Percentiles rank a stretch among this genome's conserved stretches.
Evolutionary conservation across 2,329 filamentous ascomycete genomes (phyloP).

Genomic region (Hymenoscyphus scutula): DNA sequence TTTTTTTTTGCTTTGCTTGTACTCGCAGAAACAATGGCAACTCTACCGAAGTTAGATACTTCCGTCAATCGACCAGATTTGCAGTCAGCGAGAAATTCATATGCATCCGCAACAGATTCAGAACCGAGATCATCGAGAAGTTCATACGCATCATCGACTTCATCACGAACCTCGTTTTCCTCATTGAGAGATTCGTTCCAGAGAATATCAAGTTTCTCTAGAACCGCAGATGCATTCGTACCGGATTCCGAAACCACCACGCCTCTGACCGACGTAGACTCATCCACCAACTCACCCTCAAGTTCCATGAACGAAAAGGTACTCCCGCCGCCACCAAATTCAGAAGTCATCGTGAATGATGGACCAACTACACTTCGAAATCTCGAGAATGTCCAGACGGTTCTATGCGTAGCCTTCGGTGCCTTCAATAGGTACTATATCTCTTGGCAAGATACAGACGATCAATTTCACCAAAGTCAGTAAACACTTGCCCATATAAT

Average conservation of each 20-base stretch:
- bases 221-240: constrained; percentile 16
- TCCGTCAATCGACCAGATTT: constrained; percentile 1
- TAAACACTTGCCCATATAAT: not conserved
- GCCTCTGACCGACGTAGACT: constrained; percentile 6
- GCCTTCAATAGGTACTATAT: constrained; percentile 28
- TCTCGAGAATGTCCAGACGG: constrained; percentile 20
- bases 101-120: constrained; percentile 18
- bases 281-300: constrained; percentile 7
- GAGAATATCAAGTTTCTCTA: constrained; percentile 25
- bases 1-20: not conserved
- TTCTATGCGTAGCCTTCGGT: constrained; percentile 26
- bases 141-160: constrained; percentile 13
- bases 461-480: constrained; percentile 25
- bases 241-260: constrained; percentile 15
- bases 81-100: constrained; percentile 16
- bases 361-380: constrained; percentile 17
- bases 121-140: constrained; percentile 13
- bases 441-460: constrained; percentile 25
- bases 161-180: constrained; percentile 31
- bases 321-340: not conserved
- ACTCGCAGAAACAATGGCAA: constrained; percentile 12
- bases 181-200: constrained; percentile 40
- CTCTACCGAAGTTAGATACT: constrained; percentile 19
- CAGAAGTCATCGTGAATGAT: constrained; percentile 17
- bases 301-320: not conserved